Evolutionary conservation across 2,329 filamentous ascomycete species (phyloP).

Genomic region (Furcasterigmium sp.): DNA sequence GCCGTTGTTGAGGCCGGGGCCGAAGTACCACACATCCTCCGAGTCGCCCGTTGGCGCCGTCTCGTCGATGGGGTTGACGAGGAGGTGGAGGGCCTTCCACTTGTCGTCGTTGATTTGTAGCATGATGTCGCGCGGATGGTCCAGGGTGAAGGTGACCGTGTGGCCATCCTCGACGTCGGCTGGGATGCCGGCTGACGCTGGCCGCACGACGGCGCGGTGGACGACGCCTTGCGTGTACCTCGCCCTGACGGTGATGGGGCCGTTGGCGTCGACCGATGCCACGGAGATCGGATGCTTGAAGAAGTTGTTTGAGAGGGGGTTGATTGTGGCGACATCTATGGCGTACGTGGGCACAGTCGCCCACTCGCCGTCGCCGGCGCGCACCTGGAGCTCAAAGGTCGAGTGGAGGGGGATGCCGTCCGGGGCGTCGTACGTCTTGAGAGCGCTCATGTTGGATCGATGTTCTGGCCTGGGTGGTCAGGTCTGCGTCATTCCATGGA

Average conservation of each 20-base stretch:
- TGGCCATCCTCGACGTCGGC: neutral
- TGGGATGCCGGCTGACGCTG: neutral
- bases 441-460: neutral
- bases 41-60: conserved; percentile 9
- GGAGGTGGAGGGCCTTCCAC: conserved; percentile 19
- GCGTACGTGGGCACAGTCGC: neutral
- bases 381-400: neutral
- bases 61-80: conserved; percentile 15
- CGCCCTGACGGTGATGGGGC: neutral
- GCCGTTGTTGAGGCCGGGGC: conserved; percentile 16
- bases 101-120: conserved; percentile 19
- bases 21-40: conserved; percentile 17
- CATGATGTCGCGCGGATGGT: conserved; percentile 9
- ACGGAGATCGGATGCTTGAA: neutral
- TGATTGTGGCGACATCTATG: neutral
- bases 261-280: neutral
- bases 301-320: neutral
- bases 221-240: neutral
- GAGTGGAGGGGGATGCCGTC: neutral
- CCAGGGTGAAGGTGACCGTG: neutral
- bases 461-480: too few species aligned
- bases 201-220: neutral
- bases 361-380: neutral
- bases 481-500: too few species aligned
- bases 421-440: neutral